Evolutionary conservation across 441 rosid genomes (phyloP).

Genomic region (Adansonia madagascariensis): DNA sequence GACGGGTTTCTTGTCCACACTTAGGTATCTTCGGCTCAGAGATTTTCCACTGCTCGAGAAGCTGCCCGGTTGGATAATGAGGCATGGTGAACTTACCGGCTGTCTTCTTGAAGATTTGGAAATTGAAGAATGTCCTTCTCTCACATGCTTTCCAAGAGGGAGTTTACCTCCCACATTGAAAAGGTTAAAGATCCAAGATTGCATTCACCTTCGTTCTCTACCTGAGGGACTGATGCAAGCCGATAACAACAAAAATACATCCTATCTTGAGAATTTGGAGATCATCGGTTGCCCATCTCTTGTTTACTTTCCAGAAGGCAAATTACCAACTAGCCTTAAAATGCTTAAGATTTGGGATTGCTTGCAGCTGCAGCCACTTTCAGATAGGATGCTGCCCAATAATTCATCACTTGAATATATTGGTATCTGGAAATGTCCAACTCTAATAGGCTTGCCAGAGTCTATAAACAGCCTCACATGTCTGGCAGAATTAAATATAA

Average conservation of each 20-base stretch:
- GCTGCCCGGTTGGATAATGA: conserved; percentile 7
- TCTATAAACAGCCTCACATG: conserved; percentile 18
- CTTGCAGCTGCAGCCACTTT: conserved; percentile 14
- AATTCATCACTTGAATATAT: conserved; percentile 8
- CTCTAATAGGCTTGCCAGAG: not conserved
- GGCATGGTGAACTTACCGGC: not conserved
- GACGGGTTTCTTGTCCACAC: not conserved
- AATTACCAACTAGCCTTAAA: conserved; percentile 25
- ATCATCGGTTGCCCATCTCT: conserved; percentile 9
- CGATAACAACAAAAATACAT: conserved; percentile 10
- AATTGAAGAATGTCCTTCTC: conserved; percentile 16
- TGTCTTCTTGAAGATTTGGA: conserved; percentile 23
- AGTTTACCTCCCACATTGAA: conserved; percentile 25
- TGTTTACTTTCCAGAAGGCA: conserved; percentile 21
- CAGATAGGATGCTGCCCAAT: conserved; percentile 3
- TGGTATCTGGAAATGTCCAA: not conserved
- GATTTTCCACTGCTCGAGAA: conserved; percentile 1
- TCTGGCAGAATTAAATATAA: conserved; percentile 20
- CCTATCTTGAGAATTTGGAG: conserved; percentile 24
- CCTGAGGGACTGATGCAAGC: conserved; percentile 26
- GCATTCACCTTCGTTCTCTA: not conserved
- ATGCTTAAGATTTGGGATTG: conserved; percentile 28
- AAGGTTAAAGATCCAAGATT: conserved; percentile 14
- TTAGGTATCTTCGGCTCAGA: conserved; percentile 10
- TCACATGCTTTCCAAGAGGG: conserved; percentile 24